Evolutionary conservation across 2,329 filamentous ascomycete genomes (phyloP).

Genomic region (Monosporascus sp.): DNA sequence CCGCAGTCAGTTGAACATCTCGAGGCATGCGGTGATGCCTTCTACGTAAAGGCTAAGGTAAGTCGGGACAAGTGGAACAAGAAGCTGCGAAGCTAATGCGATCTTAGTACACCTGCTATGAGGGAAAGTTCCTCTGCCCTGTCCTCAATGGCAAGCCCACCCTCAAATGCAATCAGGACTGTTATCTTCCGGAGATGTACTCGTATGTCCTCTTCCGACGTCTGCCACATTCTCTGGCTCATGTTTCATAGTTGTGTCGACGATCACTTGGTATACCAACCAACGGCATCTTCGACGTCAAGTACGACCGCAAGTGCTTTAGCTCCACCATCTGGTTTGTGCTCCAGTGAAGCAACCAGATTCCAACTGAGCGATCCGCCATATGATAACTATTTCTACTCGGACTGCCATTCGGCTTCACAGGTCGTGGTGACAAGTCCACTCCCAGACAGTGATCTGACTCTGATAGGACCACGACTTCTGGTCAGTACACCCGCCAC

Average conservation of each 20-base stretch:
- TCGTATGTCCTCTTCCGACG: slow-evolving; percentile 11
- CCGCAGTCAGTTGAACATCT: no score
- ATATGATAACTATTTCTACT: slow-evolving; percentile 62
- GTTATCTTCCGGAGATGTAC: slow-evolving; percentile 20
- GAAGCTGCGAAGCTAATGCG: no score
- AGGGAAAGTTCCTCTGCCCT: slow-evolving; percentile 23
- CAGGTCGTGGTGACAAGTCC: slow-evolving; percentile 60
- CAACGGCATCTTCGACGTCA: background rate
- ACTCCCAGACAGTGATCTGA: slow-evolving; percentile 45
- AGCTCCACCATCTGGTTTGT: background rate
- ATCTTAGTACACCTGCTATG: slow-evolving; percentile 20
- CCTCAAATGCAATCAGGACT: slow-evolving; percentile 21
- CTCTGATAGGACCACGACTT: slow-evolving; percentile 52
- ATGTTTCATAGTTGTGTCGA: slow-evolving; percentile 6
- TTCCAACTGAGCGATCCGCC: slow-evolving; percentile 47
- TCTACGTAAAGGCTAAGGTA: no score
- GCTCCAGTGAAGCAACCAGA: slow-evolving; percentile 8
- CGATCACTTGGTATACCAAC: slow-evolving; percentile 5
- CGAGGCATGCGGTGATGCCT: no score
- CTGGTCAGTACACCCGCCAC: slow-evolving; percentile 30
- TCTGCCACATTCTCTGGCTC: background rate
- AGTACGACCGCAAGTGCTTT: background rate
- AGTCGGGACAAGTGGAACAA: no score
- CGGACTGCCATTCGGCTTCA: slow-evolving; percentile 53
- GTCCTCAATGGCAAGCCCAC: slow-evolving; percentile 20